phyloP scores from a whole-genome alignment of 768 basidiomycete species.

The Xerocomellus chrysenteron region DNA sequence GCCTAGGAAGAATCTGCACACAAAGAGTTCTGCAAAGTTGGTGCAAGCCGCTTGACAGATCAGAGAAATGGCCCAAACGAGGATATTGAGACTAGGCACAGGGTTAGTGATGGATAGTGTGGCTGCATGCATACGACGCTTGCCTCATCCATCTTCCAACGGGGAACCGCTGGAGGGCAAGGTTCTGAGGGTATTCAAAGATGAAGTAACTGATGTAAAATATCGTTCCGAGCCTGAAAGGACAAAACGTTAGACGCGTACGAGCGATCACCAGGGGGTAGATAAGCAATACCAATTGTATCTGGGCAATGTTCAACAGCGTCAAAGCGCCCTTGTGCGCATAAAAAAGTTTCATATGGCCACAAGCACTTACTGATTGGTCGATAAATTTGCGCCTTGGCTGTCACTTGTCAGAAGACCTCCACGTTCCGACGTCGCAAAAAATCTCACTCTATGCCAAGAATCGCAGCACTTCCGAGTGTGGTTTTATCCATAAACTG shows the following conservation, averaged over 20 bases:
- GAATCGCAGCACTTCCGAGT: constrained; percentile 62
- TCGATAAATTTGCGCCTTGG: constrained; percentile 57
- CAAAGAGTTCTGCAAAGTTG: constrained; percentile 63
- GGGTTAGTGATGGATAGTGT: background rate
- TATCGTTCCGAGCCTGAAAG: constrained; percentile 65
- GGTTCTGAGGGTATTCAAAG: constrained; percentile 75
- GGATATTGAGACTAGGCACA: constrained; percentile 56
- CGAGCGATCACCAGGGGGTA: background rate
- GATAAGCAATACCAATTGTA: constrained; percentile 56
- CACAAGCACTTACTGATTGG: constrained; percentile 51
- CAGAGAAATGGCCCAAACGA: constrained; percentile 62
- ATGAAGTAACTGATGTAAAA: constrained; percentile 70
- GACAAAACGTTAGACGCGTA: background rate
- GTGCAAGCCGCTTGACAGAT: constrained; percentile 67
- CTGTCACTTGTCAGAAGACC: constrained; percentile 32
- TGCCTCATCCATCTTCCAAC: constrained; percentile 84
- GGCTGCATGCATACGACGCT: constrained; percentile 4
- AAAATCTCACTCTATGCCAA: constrained; percentile 59
- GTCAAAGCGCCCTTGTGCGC: background rate
- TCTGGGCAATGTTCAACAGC: constrained; percentile 30
- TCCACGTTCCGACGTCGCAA: background rate
- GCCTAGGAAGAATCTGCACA: constrained; percentile 63
- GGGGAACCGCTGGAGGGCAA: constrained; percentile 68
- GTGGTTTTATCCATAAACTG: constrained; percentile 82
- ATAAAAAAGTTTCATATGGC: background rate